These are phyloP conservation scores for Aspergillus novoparasiticus DNA, from an alignment of 2,329 filamentous ascomycete genomes.

Conservation along the genomic window DNA sequence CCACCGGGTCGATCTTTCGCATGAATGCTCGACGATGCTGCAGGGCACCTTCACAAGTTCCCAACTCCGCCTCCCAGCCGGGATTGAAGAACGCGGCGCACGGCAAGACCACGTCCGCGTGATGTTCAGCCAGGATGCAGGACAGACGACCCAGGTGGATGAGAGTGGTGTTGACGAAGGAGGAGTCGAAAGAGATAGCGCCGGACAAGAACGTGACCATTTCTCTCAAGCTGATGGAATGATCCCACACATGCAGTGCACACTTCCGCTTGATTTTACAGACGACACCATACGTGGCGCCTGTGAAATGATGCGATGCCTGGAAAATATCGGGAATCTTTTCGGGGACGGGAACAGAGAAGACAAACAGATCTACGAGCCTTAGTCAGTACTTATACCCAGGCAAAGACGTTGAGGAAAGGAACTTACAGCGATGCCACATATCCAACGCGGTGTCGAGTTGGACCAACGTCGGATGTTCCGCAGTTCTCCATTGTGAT, in stretches of 20 bases:
- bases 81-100: slow-evolving; percentile 66
- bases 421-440: slow-evolving; percentile 36
- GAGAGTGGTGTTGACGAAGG: slow-evolving; percentile 53
- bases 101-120: slow-evolving; percentile 63
- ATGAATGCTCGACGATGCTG: slow-evolving; percentile 60
- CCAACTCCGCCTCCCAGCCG: slow-evolving; percentile 65
- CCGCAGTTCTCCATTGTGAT: slow-evolving; percentile 40
- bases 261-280: slow-evolving; percentile 63
- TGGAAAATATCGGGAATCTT: slow-evolving; percentile 62
- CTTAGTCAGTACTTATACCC: neutral
- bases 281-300: slow-evolving; percentile 62
- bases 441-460: slow-evolving; percentile 43
- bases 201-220: slow-evolving; percentile 54
- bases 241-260: slow-evolving; percentile 65
- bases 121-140: slow-evolving; percentile 50
- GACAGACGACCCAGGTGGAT: slow-evolving; percentile 52
- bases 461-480: slow-evolving; percentile 40
- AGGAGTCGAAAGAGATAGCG: slow-evolving; percentile 51
- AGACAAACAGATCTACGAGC: slow-evolving; percentile 51
- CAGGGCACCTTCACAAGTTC: slow-evolving; percentile 59
- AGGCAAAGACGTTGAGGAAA: neutral
- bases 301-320: slow-evolving; percentile 64
- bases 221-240: slow-evolving; percentile 65
- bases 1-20: slow-evolving; percentile 65
- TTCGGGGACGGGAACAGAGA: slow-evolving; percentile 59